Conservation (phyloP, 306 rosid species). For the Hylodesmum podocarpum region DNA sequence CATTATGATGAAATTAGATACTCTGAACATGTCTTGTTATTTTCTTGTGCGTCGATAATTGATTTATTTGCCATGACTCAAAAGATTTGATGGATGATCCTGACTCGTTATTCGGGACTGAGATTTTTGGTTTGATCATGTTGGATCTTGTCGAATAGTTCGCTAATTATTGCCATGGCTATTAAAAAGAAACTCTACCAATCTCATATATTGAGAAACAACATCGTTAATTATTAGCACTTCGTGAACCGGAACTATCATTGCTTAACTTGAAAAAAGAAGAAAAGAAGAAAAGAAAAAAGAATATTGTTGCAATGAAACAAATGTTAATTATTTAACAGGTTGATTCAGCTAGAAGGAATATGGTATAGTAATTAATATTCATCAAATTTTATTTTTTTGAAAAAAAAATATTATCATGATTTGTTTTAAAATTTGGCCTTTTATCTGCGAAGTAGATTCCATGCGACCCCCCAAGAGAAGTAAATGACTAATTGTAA, state of each 20-base stretch:
- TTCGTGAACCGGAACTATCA: background rate
- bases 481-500: background rate
- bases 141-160: slow-evolving; percentile 27
- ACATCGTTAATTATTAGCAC: too few relatives aligned
- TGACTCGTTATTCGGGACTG: slow-evolving; percentile 6
- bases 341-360: background rate
- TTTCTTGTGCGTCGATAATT: slow-evolving; percentile 9
- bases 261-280: background rate
- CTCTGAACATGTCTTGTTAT: background rate
- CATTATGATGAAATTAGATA: background rate
- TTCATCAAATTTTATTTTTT: too few relatives aligned
- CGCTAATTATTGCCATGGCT: background rate
- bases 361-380: too few relatives aligned
- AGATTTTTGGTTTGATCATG: slow-evolving; percentile 20
- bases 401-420: background rate
- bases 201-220: background rate
- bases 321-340: background rate
- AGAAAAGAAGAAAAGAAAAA: too few relatives aligned
- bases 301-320: background rate
- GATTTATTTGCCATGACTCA: background rate
- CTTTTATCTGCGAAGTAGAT: background rate
- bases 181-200: slow-evolving; percentile 9
- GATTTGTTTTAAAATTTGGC: background rate
- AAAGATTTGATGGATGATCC: background rate
- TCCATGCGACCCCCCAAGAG: background rate